Percentiles rank a stretch among this genome's conserved stretches.
These are phyloP conservation scores for Saturnispora zaruensis DNA, from an alignment of 805 yeast species.

Conservation along the genomic window DNA sequence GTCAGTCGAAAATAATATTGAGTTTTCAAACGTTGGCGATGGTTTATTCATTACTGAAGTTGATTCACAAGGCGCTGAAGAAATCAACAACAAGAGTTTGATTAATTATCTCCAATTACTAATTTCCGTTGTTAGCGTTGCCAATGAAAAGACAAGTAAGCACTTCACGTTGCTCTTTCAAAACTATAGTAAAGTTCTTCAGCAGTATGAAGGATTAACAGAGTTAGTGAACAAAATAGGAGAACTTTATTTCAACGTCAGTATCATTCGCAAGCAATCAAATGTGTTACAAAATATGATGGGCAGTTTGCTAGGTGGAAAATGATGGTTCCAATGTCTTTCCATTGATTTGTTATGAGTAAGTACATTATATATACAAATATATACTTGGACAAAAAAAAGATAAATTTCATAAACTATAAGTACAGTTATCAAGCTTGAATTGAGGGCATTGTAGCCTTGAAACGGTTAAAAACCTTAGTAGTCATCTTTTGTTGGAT, in stretches of 20 bases:
- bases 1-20: constrained; percentile 12
- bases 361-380: not conserved
- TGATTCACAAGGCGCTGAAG: constrained; percentile 4
- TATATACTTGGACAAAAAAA: not conserved
- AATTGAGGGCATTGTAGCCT: not conserved
- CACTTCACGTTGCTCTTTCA: constrained; percentile 38
- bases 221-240: constrained; percentile 26
- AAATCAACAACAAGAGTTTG: constrained; percentile 33
- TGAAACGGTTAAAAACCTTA: constrained; percentile 3
- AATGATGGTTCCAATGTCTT: not conserved
- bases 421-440: not conserved
- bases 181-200: constrained; percentile 26
- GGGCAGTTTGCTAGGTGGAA: constrained; percentile 54
- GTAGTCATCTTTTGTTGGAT: constrained; percentile 24
- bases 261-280: constrained; percentile 38
- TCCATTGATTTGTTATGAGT: not conserved
- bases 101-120: constrained; percentile 66
- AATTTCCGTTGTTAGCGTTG: constrained; percentile 45
- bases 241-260: constrained; percentile 22
- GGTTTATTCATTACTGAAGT: constrained; percentile 29
- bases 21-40: constrained; percentile 15
- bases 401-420: not conserved
- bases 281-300: constrained; percentile 66
- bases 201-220: constrained; percentile 16
- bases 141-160: constrained; percentile 30